Evolutionary conservation across 31 red algal species (phyloP).

Genomic region (Odonthalia washingtoniensis): DNA sequence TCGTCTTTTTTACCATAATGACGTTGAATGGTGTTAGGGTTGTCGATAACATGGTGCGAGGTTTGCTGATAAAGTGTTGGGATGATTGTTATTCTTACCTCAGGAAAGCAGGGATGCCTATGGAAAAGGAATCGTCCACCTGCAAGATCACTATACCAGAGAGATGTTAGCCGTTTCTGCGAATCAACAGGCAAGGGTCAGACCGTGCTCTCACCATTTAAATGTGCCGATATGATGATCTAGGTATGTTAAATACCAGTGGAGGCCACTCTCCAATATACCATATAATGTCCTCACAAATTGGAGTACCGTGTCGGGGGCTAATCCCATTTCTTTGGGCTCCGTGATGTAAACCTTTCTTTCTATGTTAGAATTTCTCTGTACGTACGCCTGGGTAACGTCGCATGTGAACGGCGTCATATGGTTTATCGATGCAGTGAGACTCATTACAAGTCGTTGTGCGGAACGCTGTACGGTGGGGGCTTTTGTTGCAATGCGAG

Average conservation of each 20-base stretch:
- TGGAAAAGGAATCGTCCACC: slow-evolving; percentile 6
- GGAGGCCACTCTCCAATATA: too few species aligned
- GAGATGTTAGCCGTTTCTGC: not conserved
- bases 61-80: not conserved
- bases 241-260: slow-evolving; percentile 38
- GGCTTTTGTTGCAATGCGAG: not conserved
- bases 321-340: not conserved
- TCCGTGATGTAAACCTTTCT: not conserved
- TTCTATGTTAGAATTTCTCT: not conserved
- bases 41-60: not conserved
- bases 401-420: not conserved
- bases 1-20: not conserved
- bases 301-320: not conserved
- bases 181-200: slow-evolving; percentile 19
- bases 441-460: not conserved
- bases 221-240: slow-evolving; percentile 2
- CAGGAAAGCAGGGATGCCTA: not conserved
- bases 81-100: not conserved
- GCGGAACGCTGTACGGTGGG: not conserved
- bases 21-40: not conserved
- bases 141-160: not conserved
- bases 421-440: not conserved
- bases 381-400: not conserved
- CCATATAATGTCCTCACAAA: slow-evolving; percentile 1
- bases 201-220: not conserved